Conservation (phyloP, 306 rosid species). For the Lupinus albus region DNA sequence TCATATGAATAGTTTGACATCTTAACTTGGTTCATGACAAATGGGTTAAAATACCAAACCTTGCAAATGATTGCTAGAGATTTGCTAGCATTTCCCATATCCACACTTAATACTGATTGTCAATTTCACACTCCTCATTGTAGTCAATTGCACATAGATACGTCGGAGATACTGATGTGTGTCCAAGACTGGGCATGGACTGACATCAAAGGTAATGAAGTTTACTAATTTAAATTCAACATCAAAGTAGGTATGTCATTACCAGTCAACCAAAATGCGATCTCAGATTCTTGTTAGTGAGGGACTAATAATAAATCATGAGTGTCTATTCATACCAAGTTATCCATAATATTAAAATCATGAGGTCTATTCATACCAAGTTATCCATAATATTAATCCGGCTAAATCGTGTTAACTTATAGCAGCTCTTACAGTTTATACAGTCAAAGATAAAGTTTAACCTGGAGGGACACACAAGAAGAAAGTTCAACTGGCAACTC, state of each 20-base stretch:
- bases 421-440: conserved; percentile 26
- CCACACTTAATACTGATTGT: no score
- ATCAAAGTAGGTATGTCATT: background rate
- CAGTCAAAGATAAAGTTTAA: conserved; percentile 42
- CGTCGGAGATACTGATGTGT: no score
- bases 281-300: conserved; percentile 10
- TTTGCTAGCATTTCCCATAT: no score
- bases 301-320: background rate
- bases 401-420: background rate
- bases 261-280: conserved; percentile 14
- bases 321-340: conserved; percentile 4
- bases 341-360: background rate
- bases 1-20: no score
- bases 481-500: conserved; percentile 87
- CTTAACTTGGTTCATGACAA: no score
- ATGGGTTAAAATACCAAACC: no score
- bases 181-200: no score
- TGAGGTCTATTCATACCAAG: conserved; percentile 6
- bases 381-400: background rate
- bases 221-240: no score
- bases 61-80: no score
- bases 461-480: conserved; percentile 76
- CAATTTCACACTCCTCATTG: no score
- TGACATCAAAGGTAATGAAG: no score
- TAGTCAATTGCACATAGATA: no score